Evolutionary conservation across 768 basidiomycete species (phyloP), one percentile per base, ranked within the genome.

Genomic region (Boletus patriciae): DNA sequence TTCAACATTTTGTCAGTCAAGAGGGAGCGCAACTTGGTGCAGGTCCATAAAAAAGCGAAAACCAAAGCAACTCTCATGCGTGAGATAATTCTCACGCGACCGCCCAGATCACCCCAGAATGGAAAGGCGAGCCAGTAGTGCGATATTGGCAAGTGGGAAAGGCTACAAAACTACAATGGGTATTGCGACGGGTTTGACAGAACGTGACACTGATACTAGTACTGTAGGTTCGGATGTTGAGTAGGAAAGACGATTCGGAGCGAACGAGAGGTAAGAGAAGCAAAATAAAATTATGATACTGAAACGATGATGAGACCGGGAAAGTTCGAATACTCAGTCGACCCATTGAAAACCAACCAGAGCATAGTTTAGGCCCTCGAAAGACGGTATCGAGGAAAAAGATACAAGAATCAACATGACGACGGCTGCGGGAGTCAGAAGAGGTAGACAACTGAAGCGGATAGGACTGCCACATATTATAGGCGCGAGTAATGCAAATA

Each of bases 1-100:
- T 80, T 80, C 64, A 84, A 65, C 82, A 83, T 83, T 55, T 62
- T 66, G 62, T 59, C 57, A 55, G 54, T 55, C 60, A 57, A 58
- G 47, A 57, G 50, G 61, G 45, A 46, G 52, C 27, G 11, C 53
- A 29, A 52, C 31, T 11, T 57, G 43, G 27, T 50, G 23, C 49
- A 57, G 62, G 36, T 29, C 53, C 60, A 60, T 61, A 51, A 46
- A 64, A 56, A 55, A 36, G 46, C 36, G 40, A 46, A 49, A 36
- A 47, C 58, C 75, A 57, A 55, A 52, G 42, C n/a, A 19, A 10
- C 36, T 46, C 62, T 33, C 16, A 21, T 31, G 25, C 62, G 60
- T 60, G 55, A 23, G 52, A 62, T 15, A 23, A 12, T 7, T 25
- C 29, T 27, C 16, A 18, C 19, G 4, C 29, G 27, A 29, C n/a